phyloP scores from a whole-genome alignment of 805 yeast genomes.

The Hanseniaspora guilliermondii region DNA sequence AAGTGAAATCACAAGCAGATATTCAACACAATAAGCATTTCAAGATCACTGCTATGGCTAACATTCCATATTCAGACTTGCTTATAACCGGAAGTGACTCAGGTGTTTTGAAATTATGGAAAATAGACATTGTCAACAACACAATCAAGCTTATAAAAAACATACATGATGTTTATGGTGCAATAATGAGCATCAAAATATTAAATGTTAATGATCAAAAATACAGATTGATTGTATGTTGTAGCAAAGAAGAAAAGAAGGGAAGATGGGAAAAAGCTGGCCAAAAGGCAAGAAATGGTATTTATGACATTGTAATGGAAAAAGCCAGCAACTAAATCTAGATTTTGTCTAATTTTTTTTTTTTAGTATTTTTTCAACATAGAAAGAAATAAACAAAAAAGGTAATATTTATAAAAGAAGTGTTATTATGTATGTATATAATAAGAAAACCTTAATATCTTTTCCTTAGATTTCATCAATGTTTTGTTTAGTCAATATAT shows the following conservation, averaged over 20 bases:
- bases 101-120: slow-evolving; percentile 72
- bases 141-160: slow-evolving; percentile 46
- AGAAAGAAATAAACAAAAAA: too few relatives aligned
- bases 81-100: slow-evolving; percentile 83
- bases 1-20: slow-evolving; percentile 45
- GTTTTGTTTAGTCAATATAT: not conserved
- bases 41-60: slow-evolving; percentile 70
- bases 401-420: too few relatives aligned
- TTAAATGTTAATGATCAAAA: slow-evolving; percentile 42
- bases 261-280: slow-evolving; percentile 72
- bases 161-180: slow-evolving; percentile 51
- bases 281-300: slow-evolving; percentile 61
- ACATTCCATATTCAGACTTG: slow-evolving; percentile 73
- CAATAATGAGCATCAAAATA: slow-evolving; percentile 50
- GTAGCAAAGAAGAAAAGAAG: slow-evolving; percentile 73
- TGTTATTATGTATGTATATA: not conserved
- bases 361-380: too few relatives aligned
- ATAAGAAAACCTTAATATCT: slow-evolving; percentile 15
- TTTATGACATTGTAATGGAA: slow-evolving; percentile 42
- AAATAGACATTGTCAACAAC: slow-evolving; percentile 51
- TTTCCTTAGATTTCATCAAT: not conserved
- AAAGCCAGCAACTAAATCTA: slow-evolving; percentile 21
- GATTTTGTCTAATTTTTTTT: too few relatives aligned
- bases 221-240: slow-evolving; percentile 48
- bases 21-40: slow-evolving; percentile 51